A percentile compares a stretch with the other conserved stretches of the same genome.
phyloP scores from a whole-genome alignment of 2,329 filamentous ascomycete species.

The Aureobasidium sp. region DNA sequence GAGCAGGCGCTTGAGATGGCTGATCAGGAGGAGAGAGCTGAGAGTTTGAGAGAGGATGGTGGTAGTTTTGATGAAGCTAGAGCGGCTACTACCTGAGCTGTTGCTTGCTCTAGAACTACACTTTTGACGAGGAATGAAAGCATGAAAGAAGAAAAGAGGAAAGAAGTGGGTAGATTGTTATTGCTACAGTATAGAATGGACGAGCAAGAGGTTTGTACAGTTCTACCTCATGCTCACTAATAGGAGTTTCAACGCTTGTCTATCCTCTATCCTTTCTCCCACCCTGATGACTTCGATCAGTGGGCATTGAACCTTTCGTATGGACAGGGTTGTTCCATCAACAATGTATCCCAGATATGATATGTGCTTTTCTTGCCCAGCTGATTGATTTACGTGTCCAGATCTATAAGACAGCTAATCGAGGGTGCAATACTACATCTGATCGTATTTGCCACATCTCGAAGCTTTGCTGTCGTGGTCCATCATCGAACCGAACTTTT shows the following conservation, averaged over 20 bases:
- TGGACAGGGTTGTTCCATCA: too few relatives aligned
- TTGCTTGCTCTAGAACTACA: background rate
- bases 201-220: background rate
- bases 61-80: background rate
- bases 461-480: too few relatives aligned
- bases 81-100: background rate
- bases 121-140: background rate
- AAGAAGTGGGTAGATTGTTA: background rate
- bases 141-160: background rate
- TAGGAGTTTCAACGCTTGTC: background rate
- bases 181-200: background rate
- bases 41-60: background rate
- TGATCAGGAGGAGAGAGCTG: slow-evolving; percentile 53
- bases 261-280: too few relatives aligned
- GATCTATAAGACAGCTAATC: too few relatives aligned
- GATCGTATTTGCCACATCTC: too few relatives aligned
- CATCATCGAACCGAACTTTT: too few relatives aligned
- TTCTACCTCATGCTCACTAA: background rate
- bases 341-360: too few relatives aligned
- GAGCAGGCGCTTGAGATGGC: slow-evolving; percentile 75
- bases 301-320: too few relatives aligned
- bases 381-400: too few relatives aligned
- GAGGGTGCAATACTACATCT: too few relatives aligned
- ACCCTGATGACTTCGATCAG: too few relatives aligned
- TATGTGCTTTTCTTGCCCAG: too few relatives aligned